phyloP scores from a whole-genome alignment of 768 basidiomycete species.

The Boletellus ananiceps region DNA sequence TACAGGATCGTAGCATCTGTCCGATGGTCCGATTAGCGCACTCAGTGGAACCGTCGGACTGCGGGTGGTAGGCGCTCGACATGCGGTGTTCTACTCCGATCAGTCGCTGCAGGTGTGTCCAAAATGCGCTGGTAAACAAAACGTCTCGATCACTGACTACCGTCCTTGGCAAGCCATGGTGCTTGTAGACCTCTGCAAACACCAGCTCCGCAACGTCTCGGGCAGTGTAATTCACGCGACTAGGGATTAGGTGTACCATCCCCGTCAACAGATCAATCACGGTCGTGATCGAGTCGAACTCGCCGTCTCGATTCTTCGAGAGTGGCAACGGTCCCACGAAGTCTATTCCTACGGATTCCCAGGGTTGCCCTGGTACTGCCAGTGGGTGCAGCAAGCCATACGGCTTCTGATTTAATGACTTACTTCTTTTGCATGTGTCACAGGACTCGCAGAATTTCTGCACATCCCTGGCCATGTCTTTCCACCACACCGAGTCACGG shows the following conservation, averaged over 20 bases:
- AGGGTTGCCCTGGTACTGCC: slow-evolving; percentile 26
- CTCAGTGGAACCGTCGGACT: slow-evolving; percentile 33
- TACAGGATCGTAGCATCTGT: slow-evolving; percentile 7
- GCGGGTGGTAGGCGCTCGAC: slow-evolving; percentile 29
- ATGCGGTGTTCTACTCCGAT: slow-evolving; percentile 5
- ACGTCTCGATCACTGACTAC: slow-evolving; percentile 26
- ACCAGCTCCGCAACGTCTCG: slow-evolving; percentile 34
- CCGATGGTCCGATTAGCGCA: slow-evolving; percentile 7
- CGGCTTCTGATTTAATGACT: slow-evolving; percentile 23
- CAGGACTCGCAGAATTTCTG: slow-evolving; percentile 23
- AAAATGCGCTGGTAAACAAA: slow-evolving; percentile 25
- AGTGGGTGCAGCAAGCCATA: slow-evolving; percentile 28
- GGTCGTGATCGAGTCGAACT: slow-evolving; percentile 26
- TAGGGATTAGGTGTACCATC: slow-evolving; percentile 25
- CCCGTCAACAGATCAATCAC: slow-evolving; percentile 16
- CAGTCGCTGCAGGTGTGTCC: slow-evolving; percentile 10
- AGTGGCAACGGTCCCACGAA: slow-evolving; percentile 36
- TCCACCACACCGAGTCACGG: slow-evolving; percentile 38
- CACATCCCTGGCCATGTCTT: slow-evolving; percentile 28
- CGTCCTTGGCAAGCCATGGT: slow-evolving; percentile 8
- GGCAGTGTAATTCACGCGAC: slow-evolving; percentile 25
- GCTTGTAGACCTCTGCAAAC: slow-evolving; percentile 33
- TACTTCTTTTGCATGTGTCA: slow-evolving; percentile 18
- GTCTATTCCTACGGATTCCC: slow-evolving; percentile 38
- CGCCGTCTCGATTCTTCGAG: neutral